phyloP scores from a whole-genome alignment of 176 grass and related monocot species.

The Hyparrhenia diplandra region DNA sequence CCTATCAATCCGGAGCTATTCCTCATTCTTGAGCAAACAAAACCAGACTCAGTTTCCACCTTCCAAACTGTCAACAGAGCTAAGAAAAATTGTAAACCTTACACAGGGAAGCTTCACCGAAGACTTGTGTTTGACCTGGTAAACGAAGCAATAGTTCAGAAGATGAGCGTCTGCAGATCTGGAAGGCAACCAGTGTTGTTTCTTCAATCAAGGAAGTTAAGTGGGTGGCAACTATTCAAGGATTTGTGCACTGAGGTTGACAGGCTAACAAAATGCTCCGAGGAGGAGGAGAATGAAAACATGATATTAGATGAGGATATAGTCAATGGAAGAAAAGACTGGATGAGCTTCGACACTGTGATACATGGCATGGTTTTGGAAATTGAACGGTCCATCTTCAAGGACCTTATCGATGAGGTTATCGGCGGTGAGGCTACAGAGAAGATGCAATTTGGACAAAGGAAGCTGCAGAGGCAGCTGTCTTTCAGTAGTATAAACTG shows the following conservation, averaged over 20 bases:
- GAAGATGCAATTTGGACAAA: conserved; percentile 28
- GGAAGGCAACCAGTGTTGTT: conserved; percentile 11
- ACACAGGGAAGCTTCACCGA: conserved; percentile 48
- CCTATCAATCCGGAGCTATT: conserved; percentile 82
- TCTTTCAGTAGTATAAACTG: conserved; percentile 47
- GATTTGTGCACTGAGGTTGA: conserved; percentile 73
- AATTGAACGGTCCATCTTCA: conserved; percentile 78
- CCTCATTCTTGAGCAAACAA: conserved; percentile 81
- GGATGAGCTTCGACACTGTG: conserved; percentile 45
- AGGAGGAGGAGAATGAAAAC: conserved; percentile 42
- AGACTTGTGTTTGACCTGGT: conserved; percentile 78
- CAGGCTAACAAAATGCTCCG: conserved; percentile 28
- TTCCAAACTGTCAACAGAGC: conserved; percentile 8
- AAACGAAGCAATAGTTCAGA: conserved; percentile 68
- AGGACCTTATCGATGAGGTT: conserved; percentile 69
- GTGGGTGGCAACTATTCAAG: conserved; percentile 56
- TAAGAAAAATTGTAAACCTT: conserved; percentile 23
- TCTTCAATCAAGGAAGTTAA: conserved; percentile 43
- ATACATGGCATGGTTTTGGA: conserved; percentile 46
- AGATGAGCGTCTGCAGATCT: conserved; percentile 31
- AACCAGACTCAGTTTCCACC: conserved; percentile 21
- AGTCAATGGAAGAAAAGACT: conserved; percentile 49
- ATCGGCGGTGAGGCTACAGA: conserved; percentile 25
- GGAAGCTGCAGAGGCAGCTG: conserved; percentile 50
- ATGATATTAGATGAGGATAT: conserved; percentile 31